Conservation (phyloP, 805 yeast genomes). For the Clavispora asparagi region DNA sequence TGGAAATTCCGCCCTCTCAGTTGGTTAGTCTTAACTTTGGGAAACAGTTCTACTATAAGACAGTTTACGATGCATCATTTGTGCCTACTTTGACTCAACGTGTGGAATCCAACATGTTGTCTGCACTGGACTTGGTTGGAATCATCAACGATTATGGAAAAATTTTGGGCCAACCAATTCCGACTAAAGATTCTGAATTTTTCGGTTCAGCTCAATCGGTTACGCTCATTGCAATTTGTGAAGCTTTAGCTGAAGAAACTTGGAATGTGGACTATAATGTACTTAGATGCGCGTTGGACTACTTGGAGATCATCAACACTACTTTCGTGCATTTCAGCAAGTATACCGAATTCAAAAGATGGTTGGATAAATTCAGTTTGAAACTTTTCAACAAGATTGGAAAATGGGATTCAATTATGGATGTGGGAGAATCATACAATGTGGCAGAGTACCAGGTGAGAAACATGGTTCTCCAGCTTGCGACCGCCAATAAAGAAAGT, state of each 20-base stretch:
- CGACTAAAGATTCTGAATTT: constrained; percentile 20
- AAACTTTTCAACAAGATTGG: constrained; percentile 21
- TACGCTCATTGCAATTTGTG: constrained; percentile 28
- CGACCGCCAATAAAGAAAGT: constrained; percentile 21
- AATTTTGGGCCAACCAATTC: constrained; percentile 24
- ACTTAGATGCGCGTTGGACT: constrained; percentile 29
- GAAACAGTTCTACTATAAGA: constrained; percentile 44
- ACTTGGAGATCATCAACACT: constrained; percentile 28
- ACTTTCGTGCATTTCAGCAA: constrained; percentile 27
- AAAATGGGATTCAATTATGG: constrained; percentile 20
- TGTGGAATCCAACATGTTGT: constrained; percentile 20
- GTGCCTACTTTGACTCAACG: constrained; percentile 9
- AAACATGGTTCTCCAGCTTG: constrained; percentile 39
- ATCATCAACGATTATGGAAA: constrained; percentile 37
- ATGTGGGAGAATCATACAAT: constrained; percentile 12
- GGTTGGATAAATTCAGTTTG: constrained; percentile 16
- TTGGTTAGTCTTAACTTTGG: constrained; percentile 41
- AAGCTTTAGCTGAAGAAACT: constrained; percentile 17
- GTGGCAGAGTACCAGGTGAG: constrained; percentile 40
- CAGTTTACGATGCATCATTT: constrained; percentile 36
- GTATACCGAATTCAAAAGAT: constrained; percentile 18
- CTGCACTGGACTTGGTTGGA: constrained; percentile 28
- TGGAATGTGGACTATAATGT: constrained; percentile 26
- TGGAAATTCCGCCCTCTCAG: constrained; percentile 25
- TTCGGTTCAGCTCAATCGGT: constrained; percentile 12